Evolutionary conservation across 2,329 filamentous ascomycete species (phyloP).

Genomic region (Aspergillus pseudoviridinutans): DNA sequence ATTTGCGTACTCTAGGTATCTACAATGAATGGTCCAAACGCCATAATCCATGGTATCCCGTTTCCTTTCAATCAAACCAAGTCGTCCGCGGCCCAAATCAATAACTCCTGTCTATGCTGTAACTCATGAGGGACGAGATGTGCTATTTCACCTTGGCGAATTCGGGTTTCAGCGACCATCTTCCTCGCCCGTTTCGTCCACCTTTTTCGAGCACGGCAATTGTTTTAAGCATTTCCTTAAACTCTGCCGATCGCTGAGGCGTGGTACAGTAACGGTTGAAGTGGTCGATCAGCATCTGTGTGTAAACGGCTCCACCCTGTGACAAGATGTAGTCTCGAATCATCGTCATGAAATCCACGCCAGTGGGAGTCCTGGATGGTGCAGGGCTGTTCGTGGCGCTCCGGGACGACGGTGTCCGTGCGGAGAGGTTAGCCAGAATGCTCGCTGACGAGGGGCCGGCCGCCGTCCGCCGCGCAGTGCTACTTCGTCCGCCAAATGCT

Average conservation of each 20-base stretch:
- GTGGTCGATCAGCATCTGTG: constrained; percentile 83
- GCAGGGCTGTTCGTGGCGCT: constrained; percentile 40
- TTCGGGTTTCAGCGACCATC: constrained; percentile 59
- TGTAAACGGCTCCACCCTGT: constrained; percentile 74
- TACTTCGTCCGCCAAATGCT: constrained; percentile 36
- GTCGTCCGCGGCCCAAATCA: background rate
- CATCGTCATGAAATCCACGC: constrained; percentile 63
- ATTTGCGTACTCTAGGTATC: background rate
- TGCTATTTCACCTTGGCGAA: constrained; percentile 31
- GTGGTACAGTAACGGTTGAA: constrained; percentile 78
- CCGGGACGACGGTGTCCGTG: constrained; percentile 19
- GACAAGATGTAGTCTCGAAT: constrained; percentile 75
- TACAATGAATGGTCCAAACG: background rate
- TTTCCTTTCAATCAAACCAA: background rate
- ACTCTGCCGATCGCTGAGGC: constrained; percentile 66
- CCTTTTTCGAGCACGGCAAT: constrained; percentile 68
- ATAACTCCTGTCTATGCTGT: background rate
- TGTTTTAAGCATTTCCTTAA: constrained; percentile 72
- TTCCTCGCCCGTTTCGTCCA: constrained; percentile 45
- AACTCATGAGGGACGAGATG: background rate
- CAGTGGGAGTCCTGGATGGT: constrained; percentile 39
- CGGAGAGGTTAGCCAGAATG: constrained; percentile 38
- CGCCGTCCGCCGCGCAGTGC: constrained; percentile 31
- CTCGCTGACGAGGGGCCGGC: constrained; percentile 39
- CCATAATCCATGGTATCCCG: background rate